A percentile compares a stretch with the other conserved stretches of the same genome.
These are phyloP conservation scores for Aspergillus nomiae DNA, from an alignment of 2,329 filamentous ascomycete species.

Conservation along the genomic window DNA sequence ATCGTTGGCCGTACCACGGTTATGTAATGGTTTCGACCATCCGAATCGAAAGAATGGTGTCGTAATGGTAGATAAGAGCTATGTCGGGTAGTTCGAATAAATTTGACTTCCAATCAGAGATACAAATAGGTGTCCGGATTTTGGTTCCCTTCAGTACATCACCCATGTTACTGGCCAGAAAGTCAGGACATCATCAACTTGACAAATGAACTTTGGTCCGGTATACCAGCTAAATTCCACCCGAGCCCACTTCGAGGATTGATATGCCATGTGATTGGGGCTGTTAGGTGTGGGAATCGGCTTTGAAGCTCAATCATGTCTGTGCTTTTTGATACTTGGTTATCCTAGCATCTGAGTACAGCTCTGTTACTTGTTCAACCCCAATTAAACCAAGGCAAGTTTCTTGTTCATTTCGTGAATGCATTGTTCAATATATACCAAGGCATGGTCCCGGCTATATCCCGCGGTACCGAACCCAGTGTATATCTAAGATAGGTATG, in stretches of 20 bases:
- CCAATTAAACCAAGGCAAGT: background rate
- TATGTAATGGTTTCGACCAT: background rate
- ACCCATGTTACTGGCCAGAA: background rate
- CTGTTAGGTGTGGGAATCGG: background rate
- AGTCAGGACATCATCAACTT: background rate
- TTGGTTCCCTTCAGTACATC: background rate
- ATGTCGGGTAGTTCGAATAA: background rate
- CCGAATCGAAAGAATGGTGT: conserved; percentile 10
- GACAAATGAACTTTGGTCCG: background rate
- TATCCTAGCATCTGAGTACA: background rate
- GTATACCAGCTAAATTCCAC: background rate
- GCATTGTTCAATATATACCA: too few species aligned
- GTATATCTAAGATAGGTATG: too few species aligned
- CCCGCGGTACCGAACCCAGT: too few species aligned
- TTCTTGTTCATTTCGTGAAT: background rate
- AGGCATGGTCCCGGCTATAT: too few species aligned
- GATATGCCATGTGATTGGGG: background rate
- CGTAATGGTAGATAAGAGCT: conserved; percentile 5
- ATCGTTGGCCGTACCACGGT: conserved; percentile 2
- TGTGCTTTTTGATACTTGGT: background rate
- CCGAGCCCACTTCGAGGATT: background rate
- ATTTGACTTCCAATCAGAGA: background rate
- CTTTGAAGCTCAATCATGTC: background rate
- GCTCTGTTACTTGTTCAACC: background rate
- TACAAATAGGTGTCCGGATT: background rate